These are phyloP conservation scores for Boletus vinaceobasis DNA, from an alignment of 768 basidiomycete species.

Conservation along the genomic window DNA sequence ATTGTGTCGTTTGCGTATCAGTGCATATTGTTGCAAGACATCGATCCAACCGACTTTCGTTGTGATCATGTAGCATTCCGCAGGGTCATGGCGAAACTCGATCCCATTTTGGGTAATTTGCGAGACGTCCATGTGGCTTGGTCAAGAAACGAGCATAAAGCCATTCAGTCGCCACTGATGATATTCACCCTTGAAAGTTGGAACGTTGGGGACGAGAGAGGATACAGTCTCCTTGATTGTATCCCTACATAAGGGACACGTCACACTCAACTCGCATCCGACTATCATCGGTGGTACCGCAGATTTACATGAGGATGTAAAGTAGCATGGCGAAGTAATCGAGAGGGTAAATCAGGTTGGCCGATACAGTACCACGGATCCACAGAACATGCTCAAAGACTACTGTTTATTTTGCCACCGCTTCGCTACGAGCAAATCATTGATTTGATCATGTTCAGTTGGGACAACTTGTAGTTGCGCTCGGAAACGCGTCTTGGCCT, in stretches of 20 bases:
- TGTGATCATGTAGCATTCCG: conserved; percentile 37
- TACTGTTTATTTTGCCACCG: conserved; percentile 1
- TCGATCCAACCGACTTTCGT: conserved; percentile 42
- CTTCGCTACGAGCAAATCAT: conserved; percentile 8
- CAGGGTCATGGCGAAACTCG: conserved; percentile 40
- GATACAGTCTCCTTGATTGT: conserved; percentile 26
- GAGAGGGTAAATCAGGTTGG: neutral
- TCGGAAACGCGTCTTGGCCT: neutral
- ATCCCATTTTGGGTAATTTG: conserved; percentile 48
- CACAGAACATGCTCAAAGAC: neutral
- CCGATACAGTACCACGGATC: neutral
- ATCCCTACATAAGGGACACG: neutral
- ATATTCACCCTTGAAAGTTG: conserved; percentile 31
- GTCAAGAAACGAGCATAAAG: conserved; percentile 18
- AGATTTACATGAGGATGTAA: neutral
- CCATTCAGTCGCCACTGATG: conserved; percentile 25
- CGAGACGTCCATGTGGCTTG: conserved; percentile 37
- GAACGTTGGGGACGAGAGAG: conserved; percentile 16
- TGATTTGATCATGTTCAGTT: conserved; percentile 5
- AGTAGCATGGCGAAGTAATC: neutral
- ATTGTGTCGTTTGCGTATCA: conserved; percentile 17
- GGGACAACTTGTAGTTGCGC: conserved; percentile 2
- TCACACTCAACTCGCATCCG: neutral
- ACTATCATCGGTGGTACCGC: neutral
- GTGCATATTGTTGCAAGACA: conserved; percentile 44